These are phyloP conservation scores for Boletus subparvulus DNA, from an alignment of 768 basidiomycete species.

Conservation along the genomic window DNA sequence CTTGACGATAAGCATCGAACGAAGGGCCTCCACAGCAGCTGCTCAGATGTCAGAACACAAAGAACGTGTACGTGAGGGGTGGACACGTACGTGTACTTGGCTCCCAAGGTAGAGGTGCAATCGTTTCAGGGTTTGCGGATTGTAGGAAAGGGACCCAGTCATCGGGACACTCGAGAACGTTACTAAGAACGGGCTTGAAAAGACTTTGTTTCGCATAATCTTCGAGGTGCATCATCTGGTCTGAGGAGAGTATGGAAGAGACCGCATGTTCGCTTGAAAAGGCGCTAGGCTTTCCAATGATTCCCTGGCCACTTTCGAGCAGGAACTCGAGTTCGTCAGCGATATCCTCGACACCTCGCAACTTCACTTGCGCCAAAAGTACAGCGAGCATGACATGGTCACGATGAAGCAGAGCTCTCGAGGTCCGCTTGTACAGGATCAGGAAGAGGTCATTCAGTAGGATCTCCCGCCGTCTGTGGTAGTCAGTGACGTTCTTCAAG, in stretches of 20 bases:
- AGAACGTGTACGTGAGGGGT: not conserved
- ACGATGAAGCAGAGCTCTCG: slow-evolving; percentile 83
- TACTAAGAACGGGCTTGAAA: slow-evolving; percentile 73
- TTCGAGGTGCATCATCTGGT: slow-evolving; percentile 68
- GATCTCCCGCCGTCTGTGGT: slow-evolving; percentile 71
- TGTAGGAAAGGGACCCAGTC: slow-evolving; percentile 74
- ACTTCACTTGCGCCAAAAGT: slow-evolving; percentile 84
- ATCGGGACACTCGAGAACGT: slow-evolving; percentile 58
- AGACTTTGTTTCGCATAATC: slow-evolving; percentile 68
- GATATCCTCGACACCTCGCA: slow-evolving; percentile 77
- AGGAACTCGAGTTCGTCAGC: slow-evolving; percentile 86
- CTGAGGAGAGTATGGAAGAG: slow-evolving; percentile 54
- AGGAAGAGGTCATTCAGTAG: slow-evolving; percentile 88
- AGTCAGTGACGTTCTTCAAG: slow-evolving; percentile 74
- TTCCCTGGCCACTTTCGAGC: slow-evolving; percentile 81
- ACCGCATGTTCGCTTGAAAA: slow-evolving; percentile 38
- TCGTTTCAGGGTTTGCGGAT: slow-evolving; percentile 62
- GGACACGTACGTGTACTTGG: slow-evolving; percentile 66
- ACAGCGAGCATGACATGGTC: slow-evolving; percentile 92
- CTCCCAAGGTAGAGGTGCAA: slow-evolving; percentile 79
- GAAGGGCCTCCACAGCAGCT: slow-evolving; percentile 76
- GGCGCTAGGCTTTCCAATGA: slow-evolving; percentile 38
- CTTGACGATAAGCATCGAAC: slow-evolving; percentile 77
- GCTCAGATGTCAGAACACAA: slow-evolving; percentile 16
- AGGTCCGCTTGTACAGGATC: slow-evolving; percentile 83